Evolutionary conservation across 139 green algal genomes (phyloP), one percentile per base, ranked within the genome.

Genomic region (Chlamydomonas eustigma): DNA sequence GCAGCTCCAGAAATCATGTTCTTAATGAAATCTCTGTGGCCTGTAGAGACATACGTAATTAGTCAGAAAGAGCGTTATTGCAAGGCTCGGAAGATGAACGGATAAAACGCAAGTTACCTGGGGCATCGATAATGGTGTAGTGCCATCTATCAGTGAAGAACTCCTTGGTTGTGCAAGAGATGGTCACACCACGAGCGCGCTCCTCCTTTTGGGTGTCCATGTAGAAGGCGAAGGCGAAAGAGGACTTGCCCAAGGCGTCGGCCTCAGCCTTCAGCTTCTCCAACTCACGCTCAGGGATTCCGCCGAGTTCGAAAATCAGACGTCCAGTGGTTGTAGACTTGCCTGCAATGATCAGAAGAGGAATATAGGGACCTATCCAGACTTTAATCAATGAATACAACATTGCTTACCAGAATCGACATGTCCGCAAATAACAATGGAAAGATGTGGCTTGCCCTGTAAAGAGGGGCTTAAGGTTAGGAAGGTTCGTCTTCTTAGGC

Each of bases 1-100:
- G 88, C 88, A 79, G 94, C 92, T 77, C 95, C 96, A 71, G 95
- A 97, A 87, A 99, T 99, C 96, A 99, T 99, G 92, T 99, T 99
- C 94, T 99, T 99, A 88, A 99, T 99, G 91, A 99, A 99, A 86
- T 99, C 96, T 52, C 95, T 83, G 87, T 98, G 95, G 78, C 95
- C 92, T 91, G 82, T 0, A 36, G 0, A 28, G 39, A n/a, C 2
- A 74, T 24, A 28, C 63, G 35, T 25, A 22, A 4, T 8, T 2
- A 39, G 37, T 35, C 0, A 28, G 37, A n/a, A 39, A 51, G 51
- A 37, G 4, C 6, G 64, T n/a, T n/a, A n/a, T n/a, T n/a, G n/a
- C n/a, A n/a, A n/a, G n/a, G n/a, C n/a, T n/a, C n/a, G n/a, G n/a
- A n/a, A n/a, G n/a, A 58, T 58, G 44, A 18, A 12, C 44, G 18